These are phyloP conservation scores for Ramichloridium luteum DNA, from an alignment of 2,329 filamentous ascomycete genomes.

Conservation along the genomic window DNA sequence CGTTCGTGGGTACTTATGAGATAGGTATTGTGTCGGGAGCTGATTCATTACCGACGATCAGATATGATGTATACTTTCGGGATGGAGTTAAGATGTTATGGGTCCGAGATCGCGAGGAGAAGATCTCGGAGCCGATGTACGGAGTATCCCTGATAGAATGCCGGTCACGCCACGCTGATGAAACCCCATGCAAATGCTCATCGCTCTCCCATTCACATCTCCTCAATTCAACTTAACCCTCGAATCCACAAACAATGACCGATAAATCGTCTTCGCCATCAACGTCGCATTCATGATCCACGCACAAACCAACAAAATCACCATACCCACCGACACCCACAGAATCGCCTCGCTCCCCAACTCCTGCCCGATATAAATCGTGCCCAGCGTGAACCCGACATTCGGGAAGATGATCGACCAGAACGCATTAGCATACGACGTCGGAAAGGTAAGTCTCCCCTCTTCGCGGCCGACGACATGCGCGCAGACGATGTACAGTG, in stretches of 20 bases:
- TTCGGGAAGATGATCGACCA: constrained; percentile 52
- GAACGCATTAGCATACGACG: constrained; percentile 10
- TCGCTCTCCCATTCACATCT: too few species aligned
- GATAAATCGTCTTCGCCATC: constrained; percentile 40
- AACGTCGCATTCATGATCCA: constrained; percentile 41
- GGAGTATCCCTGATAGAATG: too few species aligned
- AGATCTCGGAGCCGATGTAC: too few species aligned
- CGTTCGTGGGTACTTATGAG: too few species aligned
- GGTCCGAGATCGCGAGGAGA: too few species aligned
- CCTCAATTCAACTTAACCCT: constrained; percentile 10
- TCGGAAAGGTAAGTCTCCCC: constrained; percentile 8
- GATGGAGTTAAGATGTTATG: too few species aligned
- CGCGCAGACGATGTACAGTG: constrained; percentile 6
- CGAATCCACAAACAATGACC: constrained; percentile 15
- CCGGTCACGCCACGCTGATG: too few species aligned
- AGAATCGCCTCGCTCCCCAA: constrained; percentile 41
- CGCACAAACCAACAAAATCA: constrained; percentile 41
- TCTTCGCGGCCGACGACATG: constrained; percentile 4
- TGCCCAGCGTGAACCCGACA: constrained; percentile 49
- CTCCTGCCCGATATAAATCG: constrained; percentile 42
- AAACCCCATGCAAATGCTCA: too few species aligned
- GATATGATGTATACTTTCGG: too few species aligned
- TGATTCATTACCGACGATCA: too few species aligned
- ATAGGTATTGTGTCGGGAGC: too few species aligned
- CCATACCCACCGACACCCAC: constrained; percentile 45